Conservation (phyloP, 2,329 filamentous ascomycete species). For the Anisogramma anomala region DNA sequence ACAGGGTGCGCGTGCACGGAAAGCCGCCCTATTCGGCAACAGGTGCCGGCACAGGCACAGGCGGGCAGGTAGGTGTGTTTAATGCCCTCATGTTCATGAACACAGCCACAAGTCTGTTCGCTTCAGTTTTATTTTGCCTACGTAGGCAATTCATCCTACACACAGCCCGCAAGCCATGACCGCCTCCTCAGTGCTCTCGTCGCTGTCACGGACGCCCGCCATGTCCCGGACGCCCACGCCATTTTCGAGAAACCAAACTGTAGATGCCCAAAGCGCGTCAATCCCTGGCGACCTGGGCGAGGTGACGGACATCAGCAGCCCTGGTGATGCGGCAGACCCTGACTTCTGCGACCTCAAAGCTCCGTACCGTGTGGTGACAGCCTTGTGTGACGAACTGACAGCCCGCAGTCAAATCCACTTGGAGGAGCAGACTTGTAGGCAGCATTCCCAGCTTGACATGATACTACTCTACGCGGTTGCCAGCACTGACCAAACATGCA, state of each 20-base stretch:
- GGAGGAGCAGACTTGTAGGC: conserved; percentile 52
- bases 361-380: conserved; percentile 40
- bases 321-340: conserved; percentile 11
- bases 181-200: conserved; percentile 21
- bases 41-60: too few species aligned
- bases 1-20: too few species aligned
- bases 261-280: conserved; percentile 5
- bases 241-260: conserved; percentile 7
- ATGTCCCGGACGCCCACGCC: conserved; percentile 18
- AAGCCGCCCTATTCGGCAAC: too few species aligned
- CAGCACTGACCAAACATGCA: too few species aligned
- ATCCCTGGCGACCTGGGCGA: neutral
- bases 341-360: neutral
- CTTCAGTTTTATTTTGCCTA: too few species aligned
- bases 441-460: neutral
- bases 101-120: too few species aligned
- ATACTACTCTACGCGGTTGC: too few species aligned
- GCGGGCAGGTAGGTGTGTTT: too few species aligned
- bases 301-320: conserved; percentile 15
- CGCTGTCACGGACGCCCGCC: conserved; percentile 17
- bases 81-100: too few species aligned
- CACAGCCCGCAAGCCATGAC: conserved; percentile 13
- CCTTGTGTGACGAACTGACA: conserved; percentile 51
- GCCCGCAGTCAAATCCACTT: conserved; percentile 60
- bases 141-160: too few species aligned